Evolutionary conservation across 192 early-diverging fungal species (phyloP).

Genomic region (Mortierella antarctica): DNA sequence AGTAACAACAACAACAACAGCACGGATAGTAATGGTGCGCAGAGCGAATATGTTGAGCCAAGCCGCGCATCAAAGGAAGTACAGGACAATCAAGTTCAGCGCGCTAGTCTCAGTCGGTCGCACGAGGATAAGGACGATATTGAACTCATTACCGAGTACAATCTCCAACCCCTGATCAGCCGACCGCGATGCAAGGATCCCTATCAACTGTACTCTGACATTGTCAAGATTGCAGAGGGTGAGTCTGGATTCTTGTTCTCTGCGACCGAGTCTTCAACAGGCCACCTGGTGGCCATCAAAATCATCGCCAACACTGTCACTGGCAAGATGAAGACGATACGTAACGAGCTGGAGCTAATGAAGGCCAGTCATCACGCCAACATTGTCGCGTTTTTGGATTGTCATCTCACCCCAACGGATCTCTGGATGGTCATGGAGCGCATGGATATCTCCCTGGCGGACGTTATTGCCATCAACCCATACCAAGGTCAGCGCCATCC

Average conservation of each 20-base stretch:
- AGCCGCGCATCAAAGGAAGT: neutral
- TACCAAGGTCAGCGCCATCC: constrained; percentile 40
- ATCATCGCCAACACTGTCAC: constrained; percentile 88
- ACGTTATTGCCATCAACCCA: constrained; percentile 91
- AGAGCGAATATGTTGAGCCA: neutral
- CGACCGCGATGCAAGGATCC: constrained; percentile 68
- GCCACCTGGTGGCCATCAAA: constrained; percentile 86
- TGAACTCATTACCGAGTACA: constrained; percentile 45
- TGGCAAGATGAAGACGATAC: constrained; percentile 90
- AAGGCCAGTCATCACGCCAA: constrained; percentile 90
- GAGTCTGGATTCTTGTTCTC: constrained; percentile 92
- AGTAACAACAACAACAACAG: neutral
- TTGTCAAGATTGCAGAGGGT: constrained; percentile 93
- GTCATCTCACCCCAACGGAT: constrained; percentile 82
- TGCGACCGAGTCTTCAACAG: constrained; percentile 71
- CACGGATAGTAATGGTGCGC: neutral
- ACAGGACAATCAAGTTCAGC: neutral
- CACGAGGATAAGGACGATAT: constrained; percentile 78
- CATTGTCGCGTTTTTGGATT: constrained; percentile 94
- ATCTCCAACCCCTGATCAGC: constrained; percentile 15
- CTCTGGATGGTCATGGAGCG: constrained; percentile 99
- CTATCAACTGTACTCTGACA: constrained; percentile 80
- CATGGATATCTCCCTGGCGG: constrained; percentile 98
- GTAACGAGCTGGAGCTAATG: constrained; percentile 91
- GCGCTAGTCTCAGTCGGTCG: neutral